Evolutionary conservation across 129 eudicot species (phyloP), one percentile per base, ranked within the genome.

Genomic region (Lactuca sativa): DNA sequence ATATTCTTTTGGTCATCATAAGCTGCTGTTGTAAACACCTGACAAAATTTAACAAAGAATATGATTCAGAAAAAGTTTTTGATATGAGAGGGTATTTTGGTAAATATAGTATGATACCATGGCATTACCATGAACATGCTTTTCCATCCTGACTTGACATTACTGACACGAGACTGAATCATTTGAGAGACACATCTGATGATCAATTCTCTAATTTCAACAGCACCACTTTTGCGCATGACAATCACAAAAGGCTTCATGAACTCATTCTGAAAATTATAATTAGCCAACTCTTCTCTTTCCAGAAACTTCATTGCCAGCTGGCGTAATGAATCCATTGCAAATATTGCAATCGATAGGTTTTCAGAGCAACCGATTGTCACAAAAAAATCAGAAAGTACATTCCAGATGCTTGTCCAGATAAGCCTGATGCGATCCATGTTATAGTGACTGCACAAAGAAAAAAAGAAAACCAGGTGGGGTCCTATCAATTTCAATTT

Each of bases 231-330:
- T 84, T 85, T 90, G 16, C 97, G 90, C 99, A 95, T 95, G 44
- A 95, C 99, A 58, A 95, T 71, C n/a, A 90, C 99, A 78, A 95
- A 95, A 71, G 99, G 99, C 87, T 90, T 95, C 99, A 95, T 90
- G 73, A 95, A 90, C 80, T 90, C 99, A 51, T 95, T 95, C 72
- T 95, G 99, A 63, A 95, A 95, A 79, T 95, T 95, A 77, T 90
- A 95, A 52, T 95, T 95, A 62, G 99, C 88, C 86, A 95, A 82
- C 81, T 95, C 99, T 77, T 95, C 99, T 62, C 99, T 76, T 66
- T 95, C 97, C 88, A 95, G 70, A 72, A 95, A 95, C 74, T 95
- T 95, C 99, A 95, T 90, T 8, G 99, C 87, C 48, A 95, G 64
- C 62, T 95, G 99, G 72, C 99, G 95, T 68, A 95, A 80, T 30